phyloP scores from a whole-genome alignment of 805 yeast genomes.

The Candida cerambycidarum region DNA sequence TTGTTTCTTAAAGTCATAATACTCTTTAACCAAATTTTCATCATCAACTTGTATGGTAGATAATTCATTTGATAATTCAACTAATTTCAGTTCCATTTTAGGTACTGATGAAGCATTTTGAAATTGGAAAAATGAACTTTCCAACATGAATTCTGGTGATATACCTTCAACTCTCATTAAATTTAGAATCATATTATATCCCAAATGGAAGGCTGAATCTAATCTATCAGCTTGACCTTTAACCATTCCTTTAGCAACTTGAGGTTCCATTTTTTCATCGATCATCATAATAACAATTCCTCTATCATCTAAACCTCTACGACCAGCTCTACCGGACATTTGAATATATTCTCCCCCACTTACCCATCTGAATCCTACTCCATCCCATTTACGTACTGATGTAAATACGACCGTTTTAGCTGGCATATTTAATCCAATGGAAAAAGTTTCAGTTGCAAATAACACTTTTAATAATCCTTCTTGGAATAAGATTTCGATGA shows the following conservation, averaged over 20 bases:
- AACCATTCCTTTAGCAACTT: slow-evolving; percentile 98
- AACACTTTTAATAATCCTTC: slow-evolving; percentile 93
- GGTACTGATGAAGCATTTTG: slow-evolving; percentile 94
- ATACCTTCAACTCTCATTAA: slow-evolving; percentile 97
- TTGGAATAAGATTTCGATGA: slow-evolving; percentile 93
- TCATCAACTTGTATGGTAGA: slow-evolving; percentile 63
- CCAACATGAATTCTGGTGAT: slow-evolving; percentile 96
- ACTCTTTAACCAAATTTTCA: slow-evolving; percentile 72
- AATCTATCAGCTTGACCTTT: slow-evolving; percentile 97
- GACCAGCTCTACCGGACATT: slow-evolving; percentile 99
- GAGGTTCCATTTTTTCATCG: slow-evolving; percentile 99
- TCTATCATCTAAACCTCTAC: slow-evolving; percentile 98
- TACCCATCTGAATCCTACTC: slow-evolving; percentile 96
- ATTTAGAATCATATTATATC: slow-evolving; percentile 95
- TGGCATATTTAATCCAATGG: slow-evolving; percentile 98
- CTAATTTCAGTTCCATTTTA: slow-evolving; percentile 63
- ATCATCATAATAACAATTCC: slow-evolving; percentile 99
- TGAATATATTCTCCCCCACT: slow-evolving; percentile 99
- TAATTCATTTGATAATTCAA: slow-evolving; percentile 50
- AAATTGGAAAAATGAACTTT: slow-evolving; percentile 90
- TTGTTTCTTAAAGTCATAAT: slow-evolving; percentile 77
- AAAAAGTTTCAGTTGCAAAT: slow-evolving; percentile 97
- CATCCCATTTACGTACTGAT: slow-evolving; percentile 97
- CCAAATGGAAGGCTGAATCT: slow-evolving; percentile 96
- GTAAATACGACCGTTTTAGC: slow-evolving; percentile 98